Evolutionary conservation across 768 basidiomycete genomes (phyloP), one percentile per base, ranked within the genome.

Genomic region (Trametes villosa): DNA sequence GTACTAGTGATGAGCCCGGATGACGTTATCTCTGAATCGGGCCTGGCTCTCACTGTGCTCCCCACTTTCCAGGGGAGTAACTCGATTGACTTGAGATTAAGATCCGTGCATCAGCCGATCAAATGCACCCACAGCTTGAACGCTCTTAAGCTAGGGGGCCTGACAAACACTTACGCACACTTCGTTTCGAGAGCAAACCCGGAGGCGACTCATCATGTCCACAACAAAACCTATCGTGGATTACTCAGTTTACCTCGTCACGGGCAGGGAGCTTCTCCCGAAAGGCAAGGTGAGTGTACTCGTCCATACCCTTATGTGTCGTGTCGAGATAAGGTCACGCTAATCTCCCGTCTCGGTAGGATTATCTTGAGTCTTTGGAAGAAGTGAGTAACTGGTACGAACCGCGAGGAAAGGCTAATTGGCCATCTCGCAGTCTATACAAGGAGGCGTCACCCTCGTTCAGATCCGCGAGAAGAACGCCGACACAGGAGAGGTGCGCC

Each of bases 381-480:
- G 84, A 91, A 76, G 92, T 91, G 67, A 63, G 24, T 9, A 49
- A 41, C 29, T 26, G 33, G 9, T 26, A 11, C 42, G 24, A 46
- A 17, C 22, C 29, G n/a, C n/a, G 13, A 7, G 17, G 27, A 33
- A 7, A 9, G 27, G 11, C 36, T 40, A 36, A 20, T 51, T 34
- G 3, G 22, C 15, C 7, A 31, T 60, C 20, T 52, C 53, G 40
- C 24, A 94, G 92, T 81, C 94, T 2, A 77, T 96, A 17, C 77
- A 85, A 69, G 95, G 95, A 11, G 95, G 94, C 2, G 94, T 96
- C 1, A 94, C 93, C 1, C 69, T 96, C 47, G 92, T 97, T 5
- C 96, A 97, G 74, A 79, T 96, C 18, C 82, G 94, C 36, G 96
- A 98, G 74, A 98, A 98, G 73, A 74, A 83, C 12, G 74, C 82